Base-by-base conservation (phyloP, 352 stramenopile species). In the Pythium myriotylum region DNA sequence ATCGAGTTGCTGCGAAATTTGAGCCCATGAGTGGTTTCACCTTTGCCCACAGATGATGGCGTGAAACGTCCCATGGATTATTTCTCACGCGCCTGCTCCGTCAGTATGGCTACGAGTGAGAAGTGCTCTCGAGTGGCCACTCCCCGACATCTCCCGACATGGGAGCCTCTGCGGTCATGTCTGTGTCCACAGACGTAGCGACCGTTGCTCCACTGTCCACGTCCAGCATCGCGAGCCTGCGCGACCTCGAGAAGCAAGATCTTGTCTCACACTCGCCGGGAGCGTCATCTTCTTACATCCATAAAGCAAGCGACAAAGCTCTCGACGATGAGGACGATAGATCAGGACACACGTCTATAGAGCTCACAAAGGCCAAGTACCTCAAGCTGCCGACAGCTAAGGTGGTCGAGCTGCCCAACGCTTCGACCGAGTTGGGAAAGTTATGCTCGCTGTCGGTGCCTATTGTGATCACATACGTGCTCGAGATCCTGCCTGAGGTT, bases 401-500 rank as follows among this genome's bases (percentile, higher is more conserved):
- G 24, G 41, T 19, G 17, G 17, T 23, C 41, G 10, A 26, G n/a
- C 27, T 20, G 48, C 29, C 48, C 29, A 7, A 27, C 5, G 19
- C 27, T 10, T 43, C 48, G 9, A 45, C 6, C 12, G 78, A 83
- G 56, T 69, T 79, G 14, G 60, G 56, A 2, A 73, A 83, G 32
- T 59, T 87, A 0, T 59, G 70, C 9, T 54, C 59, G 49, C 51
- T 89, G 22, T 81, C 82, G 22, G 75, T 78, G 27, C 82, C 80
- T 0, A 73, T 91, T 20, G 86, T 84, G 56, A 72, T 88, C 55
- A 89, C 80, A n/a, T 89, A 88, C 42, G 72, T 90, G 49, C 69
- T 92, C 40, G 84, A 94, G 57, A 87, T 89, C 57, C 75, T 91
- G 7, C 84, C 84, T 0, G 76, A 73, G 8, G 64, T 91, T 14